A percentile compares a stretch with the other conserved stretches of the same genome.
phyloP scores from a whole-genome alignment of 257 asterid species.

The Verbascum thapsus region DNA sequence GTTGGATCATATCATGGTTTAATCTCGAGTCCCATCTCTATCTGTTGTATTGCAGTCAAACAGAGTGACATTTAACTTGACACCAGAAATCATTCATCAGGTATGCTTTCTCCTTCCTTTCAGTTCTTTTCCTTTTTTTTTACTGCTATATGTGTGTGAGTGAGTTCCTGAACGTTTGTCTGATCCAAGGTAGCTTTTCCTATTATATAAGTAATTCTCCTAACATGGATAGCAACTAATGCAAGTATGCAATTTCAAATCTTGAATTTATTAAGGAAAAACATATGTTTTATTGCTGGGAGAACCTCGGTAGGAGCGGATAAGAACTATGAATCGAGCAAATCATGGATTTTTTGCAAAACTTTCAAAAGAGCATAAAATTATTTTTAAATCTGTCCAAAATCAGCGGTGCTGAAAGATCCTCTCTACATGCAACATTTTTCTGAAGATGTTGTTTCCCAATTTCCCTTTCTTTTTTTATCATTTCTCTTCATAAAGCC shows the following conservation, averaged over 20 bases:
- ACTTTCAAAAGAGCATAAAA: constrained; percentile 2
- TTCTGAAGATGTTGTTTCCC: constrained; percentile 2
- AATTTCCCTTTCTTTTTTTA: neutral
- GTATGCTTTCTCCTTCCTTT: constrained; percentile 39
- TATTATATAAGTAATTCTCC: constrained; percentile 17
- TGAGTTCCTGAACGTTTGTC: neutral
- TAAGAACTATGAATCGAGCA: constrained; percentile 22
- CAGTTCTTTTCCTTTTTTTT: constrained; percentile 12
- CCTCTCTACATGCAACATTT: constrained; percentile 10
- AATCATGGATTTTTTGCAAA: constrained; percentile 5
- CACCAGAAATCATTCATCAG: constrained; percentile 98
- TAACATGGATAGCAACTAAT: constrained; percentile 8
- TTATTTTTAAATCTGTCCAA: constrained; percentile 15
- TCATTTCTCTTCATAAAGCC: constrained; percentile 12
- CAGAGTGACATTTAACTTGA: constrained; percentile 93
- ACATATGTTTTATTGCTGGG: no score
- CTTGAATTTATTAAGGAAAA: constrained; percentile 10
- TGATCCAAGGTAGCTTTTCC: constrained; percentile 23
- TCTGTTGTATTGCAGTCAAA: constrained; percentile 68
- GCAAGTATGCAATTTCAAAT: constrained; percentile 7
- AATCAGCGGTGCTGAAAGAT: constrained; percentile 7
- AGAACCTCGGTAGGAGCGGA: constrained; percentile 10
- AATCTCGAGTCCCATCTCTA: constrained; percentile 29
- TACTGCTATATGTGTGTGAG: constrained; percentile 7
- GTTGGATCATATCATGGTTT: constrained; percentile 21